A percentile compares a stretch with the other conserved stretches of the same genome.
Conservation (phyloP, 2,329 filamentous ascomycete species). For the Exophiala oligosperma region DNA sequence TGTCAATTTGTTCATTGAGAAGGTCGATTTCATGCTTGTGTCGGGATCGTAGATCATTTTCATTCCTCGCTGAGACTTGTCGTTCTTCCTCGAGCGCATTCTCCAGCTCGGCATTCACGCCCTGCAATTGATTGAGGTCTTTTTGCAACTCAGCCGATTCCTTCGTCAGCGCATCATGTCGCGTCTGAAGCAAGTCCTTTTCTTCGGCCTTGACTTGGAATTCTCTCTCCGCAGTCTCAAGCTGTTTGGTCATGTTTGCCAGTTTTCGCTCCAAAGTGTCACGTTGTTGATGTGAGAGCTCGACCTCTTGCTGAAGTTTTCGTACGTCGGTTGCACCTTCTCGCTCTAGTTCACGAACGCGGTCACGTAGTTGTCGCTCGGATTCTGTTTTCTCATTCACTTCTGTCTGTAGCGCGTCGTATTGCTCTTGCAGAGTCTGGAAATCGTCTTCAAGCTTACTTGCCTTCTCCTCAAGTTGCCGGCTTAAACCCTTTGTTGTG, state of each 20-base stretch:
- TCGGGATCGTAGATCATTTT: slow-evolving; percentile 59
- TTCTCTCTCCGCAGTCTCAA: slow-evolving; percentile 59
- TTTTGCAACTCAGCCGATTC: slow-evolving; percentile 68
- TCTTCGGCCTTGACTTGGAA: slow-evolving; percentile 59
- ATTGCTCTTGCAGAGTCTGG: slow-evolving; percentile 50
- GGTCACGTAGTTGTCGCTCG: slow-evolving; percentile 39
- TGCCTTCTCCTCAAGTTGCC: slow-evolving; percentile 72
- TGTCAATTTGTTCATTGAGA: slow-evolving; percentile 58
- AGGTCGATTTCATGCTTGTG: slow-evolving; percentile 57
- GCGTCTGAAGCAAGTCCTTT: slow-evolving; percentile 67
- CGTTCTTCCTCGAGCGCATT: slow-evolving; percentile 54
- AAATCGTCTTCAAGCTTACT: slow-evolving; percentile 67
- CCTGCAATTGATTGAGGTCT: slow-evolving; percentile 55
- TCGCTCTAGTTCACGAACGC: slow-evolving; percentile 45
- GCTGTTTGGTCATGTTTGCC: slow-evolving; percentile 42
- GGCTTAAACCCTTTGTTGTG: slow-evolving; percentile 70
- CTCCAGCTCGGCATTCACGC: slow-evolving; percentile 49
- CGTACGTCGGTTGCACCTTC: slow-evolving; percentile 40
- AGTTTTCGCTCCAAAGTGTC: slow-evolving; percentile 48
- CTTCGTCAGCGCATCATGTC: slow-evolving; percentile 65
- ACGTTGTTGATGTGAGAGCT: slow-evolving; percentile 44
- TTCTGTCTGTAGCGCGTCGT: slow-evolving; percentile 44
- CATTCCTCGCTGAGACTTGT: slow-evolving; percentile 59
- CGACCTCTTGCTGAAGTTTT: slow-evolving; percentile 45
- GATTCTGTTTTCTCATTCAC: slow-evolving; percentile 45